A percentile compares a stretch with the other conserved stretches of the same genome.
phyloP scores from a whole-genome alignment of 2,329 filamentous ascomycete genomes.

The Trichoderma semiorbis region DNA sequence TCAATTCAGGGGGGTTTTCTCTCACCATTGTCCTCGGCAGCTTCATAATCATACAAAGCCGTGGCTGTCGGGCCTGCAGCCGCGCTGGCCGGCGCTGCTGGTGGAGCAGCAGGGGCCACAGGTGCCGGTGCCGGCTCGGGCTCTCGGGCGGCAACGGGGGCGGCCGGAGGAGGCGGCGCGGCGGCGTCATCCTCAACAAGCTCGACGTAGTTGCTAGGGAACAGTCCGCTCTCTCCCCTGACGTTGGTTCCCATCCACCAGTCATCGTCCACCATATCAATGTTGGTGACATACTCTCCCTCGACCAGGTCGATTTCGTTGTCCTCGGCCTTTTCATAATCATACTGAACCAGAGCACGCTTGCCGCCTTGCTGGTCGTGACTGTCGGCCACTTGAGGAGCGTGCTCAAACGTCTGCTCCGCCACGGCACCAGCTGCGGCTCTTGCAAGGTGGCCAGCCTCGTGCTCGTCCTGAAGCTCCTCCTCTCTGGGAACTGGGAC shows the following conservation, averaged over 20 bases:
- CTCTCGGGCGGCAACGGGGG: constrained; percentile 27
- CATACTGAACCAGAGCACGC: constrained; percentile 80
- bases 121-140: constrained; percentile 33
- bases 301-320: constrained; percentile 92
- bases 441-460: constrained; percentile 56
- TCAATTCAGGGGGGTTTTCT: neutral
- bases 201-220: constrained; percentile 97
- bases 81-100: constrained; percentile 38
- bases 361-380: constrained; percentile 50
- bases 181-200: constrained; percentile 60
- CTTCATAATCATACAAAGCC: constrained; percentile 93
- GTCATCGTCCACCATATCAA: constrained; percentile 96
- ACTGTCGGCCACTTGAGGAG: constrained; percentile 33
- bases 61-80: constrained; percentile 65
- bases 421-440: constrained; percentile 56
- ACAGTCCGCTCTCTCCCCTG: constrained; percentile 79
- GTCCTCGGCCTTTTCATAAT: constrained; percentile 96
- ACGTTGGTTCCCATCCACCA: constrained; percentile 98
- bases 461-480: constrained; percentile 62
- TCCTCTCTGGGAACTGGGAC: constrained; percentile 63
- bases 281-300: constrained; percentile 83
- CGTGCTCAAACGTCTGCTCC: constrained; percentile 33
- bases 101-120: constrained; percentile 33
- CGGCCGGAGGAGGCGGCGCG: constrained; percentile 31
- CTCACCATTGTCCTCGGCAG: constrained; percentile 83